These are phyloP conservation scores for Mycena rebaudengoi DNA, from an alignment of 768 basidiomycete species.

Conservation along the genomic window DNA sequence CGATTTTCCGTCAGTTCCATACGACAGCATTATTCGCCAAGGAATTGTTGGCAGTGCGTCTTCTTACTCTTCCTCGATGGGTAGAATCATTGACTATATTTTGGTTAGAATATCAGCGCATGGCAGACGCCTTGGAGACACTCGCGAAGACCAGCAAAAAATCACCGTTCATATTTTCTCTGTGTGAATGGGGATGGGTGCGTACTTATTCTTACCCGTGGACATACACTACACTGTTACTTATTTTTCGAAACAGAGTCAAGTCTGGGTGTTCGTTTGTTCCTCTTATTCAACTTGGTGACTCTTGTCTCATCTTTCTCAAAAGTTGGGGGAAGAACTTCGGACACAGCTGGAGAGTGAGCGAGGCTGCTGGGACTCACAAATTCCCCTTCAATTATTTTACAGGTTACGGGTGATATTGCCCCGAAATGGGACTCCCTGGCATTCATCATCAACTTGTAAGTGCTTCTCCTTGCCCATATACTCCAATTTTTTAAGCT, in stretches of 20 bases:
- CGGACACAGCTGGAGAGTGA: conserved; percentile 74
- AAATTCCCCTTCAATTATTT: neutral
- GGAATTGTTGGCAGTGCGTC: conserved; percentile 64
- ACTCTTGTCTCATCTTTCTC: neutral
- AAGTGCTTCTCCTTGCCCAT: conserved; percentile 1
- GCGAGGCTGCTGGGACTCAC: conserved; percentile 12
- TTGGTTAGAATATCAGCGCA: conserved; percentile 62
- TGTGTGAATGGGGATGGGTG: conserved; percentile 76
- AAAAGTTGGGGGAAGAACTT: conserved; percentile 60
- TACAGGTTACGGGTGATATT: conserved; percentile 63
- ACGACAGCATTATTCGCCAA: conserved; percentile 62
- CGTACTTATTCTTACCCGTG: conserved; percentile 28
- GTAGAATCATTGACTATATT: neutral
- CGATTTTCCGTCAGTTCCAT: conserved; percentile 55
- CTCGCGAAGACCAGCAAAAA: conserved; percentile 55
- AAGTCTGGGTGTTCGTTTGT: conserved; percentile 55
- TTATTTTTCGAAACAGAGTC: conserved; percentile 45
- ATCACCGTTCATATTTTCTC: conserved; percentile 61
- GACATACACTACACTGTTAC: neutral
- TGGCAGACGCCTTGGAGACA: conserved; percentile 65
- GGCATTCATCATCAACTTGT: conserved; percentile 68
- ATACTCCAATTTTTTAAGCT: neutral
- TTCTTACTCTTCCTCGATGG: neutral
- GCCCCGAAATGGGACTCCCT: conserved; percentile 62
- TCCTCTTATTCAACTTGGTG: neutral